A percentile compares a stretch with the other conserved stretches of the same genome.
These are phyloP conservation scores for Solanum gracilifrons DNA, from an alignment of 257 asterid genomes.

Conservation along the genomic window DNA sequence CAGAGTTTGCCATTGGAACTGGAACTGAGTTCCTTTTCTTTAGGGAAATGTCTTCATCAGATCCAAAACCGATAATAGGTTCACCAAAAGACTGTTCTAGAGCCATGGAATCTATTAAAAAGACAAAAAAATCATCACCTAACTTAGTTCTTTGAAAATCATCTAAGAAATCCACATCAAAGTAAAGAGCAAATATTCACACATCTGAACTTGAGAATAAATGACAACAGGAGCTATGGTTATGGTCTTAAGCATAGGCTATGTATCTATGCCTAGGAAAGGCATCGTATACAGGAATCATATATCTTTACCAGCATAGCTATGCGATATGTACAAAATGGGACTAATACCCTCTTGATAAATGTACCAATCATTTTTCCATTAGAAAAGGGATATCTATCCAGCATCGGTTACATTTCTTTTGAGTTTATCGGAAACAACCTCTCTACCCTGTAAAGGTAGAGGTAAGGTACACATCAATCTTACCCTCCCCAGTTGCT, in stretches of 20 bases:
- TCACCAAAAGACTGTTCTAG: conserved; percentile 31
- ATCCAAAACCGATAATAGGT: conserved; percentile 19
- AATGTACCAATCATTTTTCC: background rate
- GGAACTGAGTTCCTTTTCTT: conserved; percentile 26
- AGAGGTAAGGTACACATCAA: background rate
- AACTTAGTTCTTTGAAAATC: background rate
- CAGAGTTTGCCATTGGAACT: conserved; percentile 19
- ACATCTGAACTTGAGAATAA: background rate
- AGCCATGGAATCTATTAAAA: conserved; percentile 50
- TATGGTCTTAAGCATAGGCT: background rate
- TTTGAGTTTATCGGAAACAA: background rate
- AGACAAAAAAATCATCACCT: background rate
- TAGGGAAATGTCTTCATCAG: conserved; percentile 23
- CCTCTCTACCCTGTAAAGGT: background rate
- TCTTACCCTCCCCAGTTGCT: background rate
- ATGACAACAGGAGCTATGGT: background rate
- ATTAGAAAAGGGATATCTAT: background rate
- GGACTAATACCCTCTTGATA: background rate
- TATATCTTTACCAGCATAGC: background rate
- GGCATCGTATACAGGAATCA: background rate
- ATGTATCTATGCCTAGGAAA: background rate
- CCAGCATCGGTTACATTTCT: background rate
- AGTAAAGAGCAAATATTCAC: background rate
- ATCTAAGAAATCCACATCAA: background rate
- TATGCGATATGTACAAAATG: background rate